A percentile compares a stretch with the other conserved stretches of the same genome.
phyloP scores from a whole-genome alignment of 2,329 filamentous ascomycete species.

The Cercospora sesami region DNA sequence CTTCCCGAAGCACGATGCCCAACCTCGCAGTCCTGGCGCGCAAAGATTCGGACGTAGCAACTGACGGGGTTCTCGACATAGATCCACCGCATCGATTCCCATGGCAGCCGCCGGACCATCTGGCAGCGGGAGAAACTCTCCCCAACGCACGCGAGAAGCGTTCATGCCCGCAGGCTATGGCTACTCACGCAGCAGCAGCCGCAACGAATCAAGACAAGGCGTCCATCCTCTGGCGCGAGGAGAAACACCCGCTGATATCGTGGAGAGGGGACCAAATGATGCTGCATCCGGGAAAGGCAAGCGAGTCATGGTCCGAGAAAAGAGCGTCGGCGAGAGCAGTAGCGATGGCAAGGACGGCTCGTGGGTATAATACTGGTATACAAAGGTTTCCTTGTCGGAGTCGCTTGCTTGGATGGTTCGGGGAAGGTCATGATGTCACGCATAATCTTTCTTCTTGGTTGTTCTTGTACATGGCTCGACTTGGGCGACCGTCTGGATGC shows the following conservation, averaged over 20 bases:
- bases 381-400: background rate
- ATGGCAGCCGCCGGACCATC: background rate
- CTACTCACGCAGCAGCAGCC: constrained; percentile 34
- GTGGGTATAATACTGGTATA: constrained; percentile 5
- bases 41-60: background rate
- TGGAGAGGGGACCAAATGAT: constrained; percentile 9
- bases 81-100: background rate
- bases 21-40: background rate
- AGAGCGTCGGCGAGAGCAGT: constrained; percentile 11
- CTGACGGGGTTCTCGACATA: background rate
- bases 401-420: background rate
- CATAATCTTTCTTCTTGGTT: constrained; percentile 4
- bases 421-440: constrained; percentile 6
- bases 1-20: background rate
- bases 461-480: constrained; percentile 4
- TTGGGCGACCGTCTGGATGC: background rate
- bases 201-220: constrained; percentile 8
- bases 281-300: constrained; percentile 1
- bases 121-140: constrained; percentile 31
- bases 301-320: constrained; percentile 12
- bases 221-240: constrained; percentile 30
- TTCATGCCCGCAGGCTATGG: constrained; percentile 41
- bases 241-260: constrained; percentile 29
- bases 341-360: constrained; percentile 8
- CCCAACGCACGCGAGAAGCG: constrained; percentile 34